Base-by-base conservation (phyloP, 2,329 filamentous ascomycete species). In the Claviceps pusilla region DNA sequence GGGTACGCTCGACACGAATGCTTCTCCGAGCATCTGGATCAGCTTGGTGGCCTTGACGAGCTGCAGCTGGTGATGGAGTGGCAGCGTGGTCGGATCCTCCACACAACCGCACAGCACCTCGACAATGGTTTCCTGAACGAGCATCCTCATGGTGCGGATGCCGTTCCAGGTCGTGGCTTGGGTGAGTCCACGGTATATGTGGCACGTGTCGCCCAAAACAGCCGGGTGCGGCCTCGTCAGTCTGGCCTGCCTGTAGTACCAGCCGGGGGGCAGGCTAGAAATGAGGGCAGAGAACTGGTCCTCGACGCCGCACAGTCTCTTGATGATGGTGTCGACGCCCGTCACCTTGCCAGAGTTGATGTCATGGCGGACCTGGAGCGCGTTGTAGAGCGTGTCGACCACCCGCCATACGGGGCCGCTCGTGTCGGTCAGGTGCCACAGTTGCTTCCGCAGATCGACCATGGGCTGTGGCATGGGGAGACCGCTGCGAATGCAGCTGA, bases 401-500 rank as follows among this genome's bases (percentile, higher is more conserved):
- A 77, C 61, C n/a, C 66, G 64, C 63, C 71, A 72, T 5, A 69
- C 66, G 1, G 73, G 67, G n/a, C 72, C 67, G 11, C 63, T 63
- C 4, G 63, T 63, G n/a, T 67, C 62, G 3, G 69, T 59, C 5
- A 66, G 62, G 47, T 67, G 63, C 14, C 63, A 62, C 46, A 77
- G 69, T 50, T 74, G 68, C 29, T 65, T 62, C 50, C 75, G 71
- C 47, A 79, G 71, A 29, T 75, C 67, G 35, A 73, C 64, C 55
- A 80, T 66, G 39, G 69, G 63, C n/a, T 68, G 60, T 4, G 76
- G 77, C 66, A 79, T 71, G 12, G 73, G 69, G 33, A 73, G 63
- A 39, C 72, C 71, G 51, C 69, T 70, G 57, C 77, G 75, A 31
- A 78, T 69, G 60, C 76, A 78, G 59, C 71, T 75, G 57, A 79